Evolutionary conservation across 2,329 filamentous ascomycete genomes (phyloP).

Genomic region (Colletotrichum lentis): DNA sequence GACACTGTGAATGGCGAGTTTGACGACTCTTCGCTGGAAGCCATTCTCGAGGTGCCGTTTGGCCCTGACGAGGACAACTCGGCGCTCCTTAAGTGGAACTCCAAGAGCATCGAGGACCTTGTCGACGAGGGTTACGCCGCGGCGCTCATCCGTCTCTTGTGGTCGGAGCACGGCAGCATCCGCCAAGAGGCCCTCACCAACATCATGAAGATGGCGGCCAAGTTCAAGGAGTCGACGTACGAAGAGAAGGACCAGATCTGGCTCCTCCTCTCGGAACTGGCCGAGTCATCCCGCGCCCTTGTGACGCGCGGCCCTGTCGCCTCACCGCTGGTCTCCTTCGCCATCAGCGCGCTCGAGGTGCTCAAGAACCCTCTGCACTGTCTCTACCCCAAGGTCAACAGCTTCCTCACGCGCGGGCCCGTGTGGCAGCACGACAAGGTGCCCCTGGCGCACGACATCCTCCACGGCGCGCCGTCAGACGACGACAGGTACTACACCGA

Average conservation of each 20-base stretch:
- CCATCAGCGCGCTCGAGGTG: constrained; percentile 73
- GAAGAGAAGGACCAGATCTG: constrained; percentile 81
- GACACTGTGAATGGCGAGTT: constrained; percentile 37
- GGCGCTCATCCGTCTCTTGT: constrained; percentile 76
- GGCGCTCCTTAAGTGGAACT: constrained; percentile 70
- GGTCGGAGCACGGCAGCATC: constrained; percentile 77
- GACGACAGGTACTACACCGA: constrained; percentile 79
- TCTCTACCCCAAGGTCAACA: constrained; percentile 86
- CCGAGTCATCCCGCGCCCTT: constrained; percentile 72
- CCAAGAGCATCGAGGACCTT: constrained; percentile 79
- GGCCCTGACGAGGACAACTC: constrained; percentile 59
- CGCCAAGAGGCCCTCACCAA: constrained; percentile 79
- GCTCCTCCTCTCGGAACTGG: constrained; percentile 80
- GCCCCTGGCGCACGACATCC: constrained; percentile 71
- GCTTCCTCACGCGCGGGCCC: constrained; percentile 80
- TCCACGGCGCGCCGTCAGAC: constrained; percentile 72
- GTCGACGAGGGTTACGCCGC: constrained; percentile 79
- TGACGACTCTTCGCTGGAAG: constrained; percentile 57
- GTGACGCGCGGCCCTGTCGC: constrained; percentile 70
- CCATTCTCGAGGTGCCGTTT: constrained; percentile 61
- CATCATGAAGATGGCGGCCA: constrained; percentile 70
- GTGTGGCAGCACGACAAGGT: constrained; percentile 78
- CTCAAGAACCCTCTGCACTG: constrained; percentile 79
- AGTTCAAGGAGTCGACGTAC: constrained; percentile 73
- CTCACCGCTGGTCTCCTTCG: constrained; percentile 79